Evolutionary conservation across 2,329 filamentous ascomycete genomes (phyloP), one percentile per base, ranked within the genome.

Genomic region (Fusarium begoniae): DNA sequence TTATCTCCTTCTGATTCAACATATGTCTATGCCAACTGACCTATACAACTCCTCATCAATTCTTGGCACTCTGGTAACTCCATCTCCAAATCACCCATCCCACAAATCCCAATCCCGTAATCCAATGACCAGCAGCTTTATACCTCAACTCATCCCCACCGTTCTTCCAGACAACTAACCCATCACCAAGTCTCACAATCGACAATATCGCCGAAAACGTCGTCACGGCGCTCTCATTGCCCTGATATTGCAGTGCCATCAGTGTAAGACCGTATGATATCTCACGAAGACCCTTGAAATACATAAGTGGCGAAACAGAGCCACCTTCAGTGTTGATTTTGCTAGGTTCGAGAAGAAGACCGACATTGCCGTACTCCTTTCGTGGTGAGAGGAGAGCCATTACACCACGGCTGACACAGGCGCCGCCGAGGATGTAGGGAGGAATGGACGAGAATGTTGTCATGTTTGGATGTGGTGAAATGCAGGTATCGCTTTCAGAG

Each of bases 261-360:
- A 82, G 51, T 1, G 75, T 61, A 4, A 79, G n/a, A 22, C 82
- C 81, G 55, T 80, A 82, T 5, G 73, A 77, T 8, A 82, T 48
- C 63, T 83, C 82, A 6, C 82, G 79, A 14, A 81, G 73, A 12
- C 80, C 81, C 59, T 83, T 82, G 65, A 82, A 77, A 55, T 81
- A 81, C 68, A 83, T 79, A 24, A 82, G 79, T 4, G 82, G 79
- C 28, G 81, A 83, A 13, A 68, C 38, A 14, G 40, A n/a, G 7
- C 70, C 55, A 1, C 11, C 17, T 3, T 18, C 20, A 8, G 18
- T 22, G 14, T 14, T 14, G 17, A 6, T 10, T 28, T 32, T 30
- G 9, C 30, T 10, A 3, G 63, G 37, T n/a, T 79, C 78, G 1
- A 78, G 78, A 1, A 38, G 74, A 15, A 79, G 69, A 8, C 78